Evolutionary conservation across 345 rosid species (phyloP), one percentile per base, ranked within the genome.

Genomic region (Eucalyptus curtisii): DNA sequence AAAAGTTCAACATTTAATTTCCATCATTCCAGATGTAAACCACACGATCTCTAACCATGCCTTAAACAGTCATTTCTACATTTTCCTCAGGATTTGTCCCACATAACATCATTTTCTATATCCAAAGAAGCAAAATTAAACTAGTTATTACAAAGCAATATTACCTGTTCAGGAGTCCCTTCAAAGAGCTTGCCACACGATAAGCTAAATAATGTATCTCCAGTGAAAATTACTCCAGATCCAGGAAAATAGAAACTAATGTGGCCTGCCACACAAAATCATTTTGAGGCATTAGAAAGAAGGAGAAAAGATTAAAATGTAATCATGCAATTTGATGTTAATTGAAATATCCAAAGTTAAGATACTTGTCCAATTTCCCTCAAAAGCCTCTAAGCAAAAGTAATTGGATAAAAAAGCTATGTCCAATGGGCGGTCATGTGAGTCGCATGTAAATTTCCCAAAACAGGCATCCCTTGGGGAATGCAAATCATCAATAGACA

Each of bases 141-240:
- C 53, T 47, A 71, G 5, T 52, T 30, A 90, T 68, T 40, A 31
- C 84, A 24, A 89, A 24, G 19, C 61, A 88, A 49, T 82, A 80
- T 59, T 88, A 98, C 99, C 99, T 98, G 94, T 91, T 94, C 95
- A 25, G 97, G 98, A 48, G 95, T 94, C 90, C 99, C 99, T 92
- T 98, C 99, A 85, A 96, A 94, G 90, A 97, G 95, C 92, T 94
- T 97, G 91, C 99, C 99, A 90, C 99, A 98, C 5, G 99, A 96
- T 93, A 98, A 94, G 96, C 99, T 98, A 92, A 96, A 95, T 91
- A 98, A 91, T 48, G 98, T 93, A 92, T 98, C 98, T 90, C 99
- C 99, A 12, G 98, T 94, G 91, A 97, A 98, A 90, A 98, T 93
- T 27, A 95, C 95, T 55, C 96, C 96, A 50, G 99, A 94, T 90